A percentile compares a stretch with the other conserved stretches of the same genome.
phyloP scores from a whole-genome alignment of 768 basidiomycete genomes.

The Auricularia sp. region DNA sequence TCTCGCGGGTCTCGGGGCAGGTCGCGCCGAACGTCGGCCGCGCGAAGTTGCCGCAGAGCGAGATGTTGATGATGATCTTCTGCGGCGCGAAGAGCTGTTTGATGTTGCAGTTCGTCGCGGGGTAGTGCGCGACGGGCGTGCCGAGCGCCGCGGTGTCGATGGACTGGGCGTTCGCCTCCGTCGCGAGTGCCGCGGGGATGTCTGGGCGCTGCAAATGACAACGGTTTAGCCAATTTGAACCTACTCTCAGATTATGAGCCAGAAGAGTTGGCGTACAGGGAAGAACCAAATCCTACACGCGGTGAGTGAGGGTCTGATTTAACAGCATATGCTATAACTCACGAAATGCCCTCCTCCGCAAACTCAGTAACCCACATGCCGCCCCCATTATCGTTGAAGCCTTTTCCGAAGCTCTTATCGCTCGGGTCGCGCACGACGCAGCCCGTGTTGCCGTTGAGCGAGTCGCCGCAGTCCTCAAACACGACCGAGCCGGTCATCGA shows the following conservation, averaged over 20 bases:
- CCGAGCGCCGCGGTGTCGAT: conserved; percentile 51
- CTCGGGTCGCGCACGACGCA: conserved; percentile 52
- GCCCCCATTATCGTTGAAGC: conserved; percentile 54
- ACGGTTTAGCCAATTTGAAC: too few relatives aligned
- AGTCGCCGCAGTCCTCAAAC: background rate
- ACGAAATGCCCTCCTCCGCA: conserved; percentile 56
- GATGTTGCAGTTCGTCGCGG: conserved; percentile 27
- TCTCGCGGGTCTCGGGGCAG: background rate
- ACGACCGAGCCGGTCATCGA: background rate
- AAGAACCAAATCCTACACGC: background rate
- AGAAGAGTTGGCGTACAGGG: background rate
- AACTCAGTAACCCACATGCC: conserved; percentile 72
- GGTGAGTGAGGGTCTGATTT: background rate
- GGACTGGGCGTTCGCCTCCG: conserved; percentile 30
- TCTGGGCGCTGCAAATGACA: conserved; percentile 21
- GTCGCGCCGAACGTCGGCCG: background rate
- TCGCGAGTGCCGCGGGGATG: conserved; percentile 38
- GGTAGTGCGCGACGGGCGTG: conserved; percentile 58
- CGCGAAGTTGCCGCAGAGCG: background rate
- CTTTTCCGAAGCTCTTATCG: conserved; percentile 49
- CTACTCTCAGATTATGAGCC: too few relatives aligned
- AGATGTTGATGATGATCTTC: background rate
- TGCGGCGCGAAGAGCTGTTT: background rate
- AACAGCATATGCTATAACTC: conserved; percentile 17
- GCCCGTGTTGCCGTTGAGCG: conserved; percentile 37